Conservation (phyloP, 179 eudicot species). For the Dionaea muscipula region DNA sequence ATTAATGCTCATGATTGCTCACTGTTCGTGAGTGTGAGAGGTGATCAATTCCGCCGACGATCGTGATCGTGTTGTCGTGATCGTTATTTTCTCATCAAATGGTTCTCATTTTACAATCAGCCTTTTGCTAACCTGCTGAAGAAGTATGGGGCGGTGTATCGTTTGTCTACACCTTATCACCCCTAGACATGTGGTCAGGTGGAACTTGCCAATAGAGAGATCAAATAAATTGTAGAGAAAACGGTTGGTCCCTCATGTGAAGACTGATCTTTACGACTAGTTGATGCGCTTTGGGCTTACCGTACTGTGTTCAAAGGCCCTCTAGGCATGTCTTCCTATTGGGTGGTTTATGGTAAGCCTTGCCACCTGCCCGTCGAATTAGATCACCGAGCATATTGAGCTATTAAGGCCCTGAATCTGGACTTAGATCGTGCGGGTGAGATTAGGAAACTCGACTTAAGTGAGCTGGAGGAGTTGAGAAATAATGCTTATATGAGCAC, state of each 20-base stretch:
- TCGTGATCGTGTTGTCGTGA: no score
- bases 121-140: not conserved
- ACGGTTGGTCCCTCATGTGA: not conserved
- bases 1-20: no score
- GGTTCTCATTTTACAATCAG: not conserved
- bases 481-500: no score
- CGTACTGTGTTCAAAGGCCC: not conserved
- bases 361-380: slow-evolving; percentile 1
- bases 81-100: no score
- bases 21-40: no score
- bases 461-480: no score
- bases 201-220: slow-evolving; percentile 1
- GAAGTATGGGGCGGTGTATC: not conserved
- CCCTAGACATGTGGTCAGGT: slow-evolving; percentile 4
- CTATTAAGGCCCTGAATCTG: not conserved
- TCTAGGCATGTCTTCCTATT: not conserved
- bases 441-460: no score
- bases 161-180: no score
- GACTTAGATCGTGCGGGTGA: no score
- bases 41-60: no score
- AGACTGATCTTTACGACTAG: not conserved
- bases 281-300: slow-evolving; percentile 10
- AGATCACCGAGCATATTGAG: slow-evolving; percentile 3
- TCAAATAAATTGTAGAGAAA: slow-evolving; percentile 5
- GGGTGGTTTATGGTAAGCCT: not conserved